Conservation (phyloP, 306 rosid species). For the Medicago arabica region DNA sequence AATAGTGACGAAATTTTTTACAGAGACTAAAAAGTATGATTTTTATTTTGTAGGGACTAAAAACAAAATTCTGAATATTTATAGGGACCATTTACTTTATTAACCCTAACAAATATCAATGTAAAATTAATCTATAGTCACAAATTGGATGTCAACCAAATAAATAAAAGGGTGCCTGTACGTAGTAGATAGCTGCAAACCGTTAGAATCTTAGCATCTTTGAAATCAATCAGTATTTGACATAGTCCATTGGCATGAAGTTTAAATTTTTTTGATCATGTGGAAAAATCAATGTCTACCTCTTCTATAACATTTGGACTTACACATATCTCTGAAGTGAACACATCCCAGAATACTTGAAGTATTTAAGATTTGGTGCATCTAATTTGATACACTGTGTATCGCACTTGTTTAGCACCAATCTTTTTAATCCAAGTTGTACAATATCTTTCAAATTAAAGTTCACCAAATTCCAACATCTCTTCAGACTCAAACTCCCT, state of each 20-base stretch:
- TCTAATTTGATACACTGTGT: neutral
- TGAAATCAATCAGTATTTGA: neutral
- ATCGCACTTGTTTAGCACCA: constrained; percentile 31
- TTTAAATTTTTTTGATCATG: neutral
- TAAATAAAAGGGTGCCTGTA: constrained; percentile 35
- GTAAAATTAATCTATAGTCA: too few relatives aligned
- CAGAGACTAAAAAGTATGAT: too few relatives aligned
- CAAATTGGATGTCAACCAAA: too few relatives aligned
- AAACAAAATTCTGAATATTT: too few relatives aligned
- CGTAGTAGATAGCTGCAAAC: constrained; percentile 44
- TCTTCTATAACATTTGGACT: constrained; percentile 1
- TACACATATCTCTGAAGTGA: neutral
- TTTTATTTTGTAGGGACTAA: too few relatives aligned
- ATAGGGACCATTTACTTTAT: too few relatives aligned
- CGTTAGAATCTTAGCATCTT: constrained; percentile 7
- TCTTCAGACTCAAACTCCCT: constrained; percentile 35
- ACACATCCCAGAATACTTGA: constrained; percentile 33
- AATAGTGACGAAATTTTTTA: too few relatives aligned
- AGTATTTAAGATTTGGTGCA: constrained; percentile 22
- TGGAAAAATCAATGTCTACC: constrained; percentile 32
- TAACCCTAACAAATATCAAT: too few relatives aligned
- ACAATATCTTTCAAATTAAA: neutral
- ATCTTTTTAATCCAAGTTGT: constrained; percentile 7
- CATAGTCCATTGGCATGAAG: neutral
- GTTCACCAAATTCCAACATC: constrained; percentile 24